phyloP scores from a whole-genome alignment of 805 yeast species.

The Zygotorulaspora chibaensis region DNA sequence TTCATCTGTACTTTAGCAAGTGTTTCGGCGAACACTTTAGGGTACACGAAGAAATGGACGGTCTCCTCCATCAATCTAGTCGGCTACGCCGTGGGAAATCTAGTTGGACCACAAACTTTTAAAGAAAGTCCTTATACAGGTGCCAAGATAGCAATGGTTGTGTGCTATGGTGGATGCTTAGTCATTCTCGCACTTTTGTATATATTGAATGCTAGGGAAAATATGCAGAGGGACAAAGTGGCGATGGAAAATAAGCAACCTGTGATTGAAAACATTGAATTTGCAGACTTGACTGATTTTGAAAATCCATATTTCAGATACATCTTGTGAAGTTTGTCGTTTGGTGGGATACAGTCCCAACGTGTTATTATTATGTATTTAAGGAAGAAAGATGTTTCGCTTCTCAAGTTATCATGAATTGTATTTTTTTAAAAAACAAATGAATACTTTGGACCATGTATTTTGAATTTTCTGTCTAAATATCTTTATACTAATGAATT shows the following conservation, averaged over 20 bases:
- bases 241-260: conserved; percentile 19
- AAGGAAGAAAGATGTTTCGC: too few relatives aligned
- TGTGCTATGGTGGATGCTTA: conserved; percentile 42
- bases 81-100: conserved; percentile 63
- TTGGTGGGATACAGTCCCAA: too few relatives aligned
- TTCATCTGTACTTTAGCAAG: conserved; percentile 35
- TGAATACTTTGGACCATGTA: too few relatives aligned
- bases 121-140: conserved; percentile 58
- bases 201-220: conserved; percentile 36
- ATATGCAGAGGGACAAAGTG: conserved; percentile 40
- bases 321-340: conserved; percentile 34
- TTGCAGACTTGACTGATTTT: conserved; percentile 42
- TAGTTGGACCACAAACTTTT: conserved; percentile 73
- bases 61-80: conserved; percentile 56
- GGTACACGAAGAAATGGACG: conserved; percentile 67
- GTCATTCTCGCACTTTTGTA: conserved; percentile 35
- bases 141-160: conserved; percentile 51
- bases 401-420: too few relatives aligned
- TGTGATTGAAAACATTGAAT: conserved; percentile 20
- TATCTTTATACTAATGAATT: too few relatives aligned
- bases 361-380: too few relatives aligned
- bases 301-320: conserved; percentile 43
- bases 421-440: too few relatives aligned
- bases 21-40: conserved; percentile 53
- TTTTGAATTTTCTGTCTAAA: too few relatives aligned